Evolutionary conservation across 2,329 filamentous ascomycete species (phyloP).

Genomic region (Fusarium tuaranense): DNA sequence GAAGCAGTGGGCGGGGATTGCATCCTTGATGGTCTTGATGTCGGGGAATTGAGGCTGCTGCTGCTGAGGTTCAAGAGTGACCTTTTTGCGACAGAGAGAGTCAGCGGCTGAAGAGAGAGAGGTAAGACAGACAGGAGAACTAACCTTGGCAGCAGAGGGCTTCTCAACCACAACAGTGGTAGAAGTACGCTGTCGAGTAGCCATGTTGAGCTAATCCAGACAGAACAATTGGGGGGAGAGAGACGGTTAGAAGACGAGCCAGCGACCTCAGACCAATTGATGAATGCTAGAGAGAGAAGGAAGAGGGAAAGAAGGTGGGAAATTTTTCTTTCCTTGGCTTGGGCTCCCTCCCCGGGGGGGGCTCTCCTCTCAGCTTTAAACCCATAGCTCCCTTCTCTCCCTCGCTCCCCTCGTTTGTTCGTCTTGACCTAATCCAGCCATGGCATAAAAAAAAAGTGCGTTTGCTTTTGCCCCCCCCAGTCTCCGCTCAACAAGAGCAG

Average conservation of each 20-base stretch:
- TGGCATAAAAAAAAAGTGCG: slow-evolving; percentile 30
- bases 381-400: background rate
- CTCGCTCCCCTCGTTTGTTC: background rate
- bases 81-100: slow-evolving; percentile 7
- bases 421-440: slow-evolving; percentile 39
- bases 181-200: slow-evolving; percentile 42
- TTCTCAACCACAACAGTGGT: slow-evolving; percentile 38
- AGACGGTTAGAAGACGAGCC: background rate
- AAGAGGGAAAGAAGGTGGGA: background rate
- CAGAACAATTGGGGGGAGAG: background rate
- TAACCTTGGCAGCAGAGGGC: slow-evolving; percentile 24
- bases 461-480: background rate
- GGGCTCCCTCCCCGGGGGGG: background rate
- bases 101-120: background rate
- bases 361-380: background rate
- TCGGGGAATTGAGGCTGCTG: slow-evolving; percentile 39
- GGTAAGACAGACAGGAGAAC: background rate
- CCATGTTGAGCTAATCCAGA: slow-evolving; percentile 30
- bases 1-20: slow-evolving; percentile 73
- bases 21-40: slow-evolving; percentile 50
- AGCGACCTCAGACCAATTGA: background rate
- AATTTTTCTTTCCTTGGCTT: background rate
- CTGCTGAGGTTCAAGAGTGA: slow-evolving; percentile 30
- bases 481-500: slow-evolving; percentile 17
- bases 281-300: background rate